Evolutionary conservation across 179 eudicot species (phyloP).

Genomic region (Beta corolliflora): DNA sequence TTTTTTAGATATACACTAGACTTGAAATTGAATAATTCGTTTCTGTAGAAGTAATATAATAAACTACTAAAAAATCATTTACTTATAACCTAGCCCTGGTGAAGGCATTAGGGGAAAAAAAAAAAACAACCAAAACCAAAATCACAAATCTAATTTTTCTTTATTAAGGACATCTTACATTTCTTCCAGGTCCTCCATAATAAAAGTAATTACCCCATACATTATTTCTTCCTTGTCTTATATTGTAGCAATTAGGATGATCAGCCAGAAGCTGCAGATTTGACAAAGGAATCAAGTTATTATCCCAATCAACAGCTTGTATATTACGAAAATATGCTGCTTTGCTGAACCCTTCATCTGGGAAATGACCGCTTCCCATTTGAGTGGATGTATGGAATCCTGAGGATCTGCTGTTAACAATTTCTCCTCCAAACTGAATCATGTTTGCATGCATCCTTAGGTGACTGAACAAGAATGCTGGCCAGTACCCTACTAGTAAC

Average conservation of each 20-base stretch:
- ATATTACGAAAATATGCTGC: constrained; percentile 88
- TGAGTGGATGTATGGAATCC: constrained; percentile 91
- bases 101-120: constrained; percentile 22
- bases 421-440: constrained; percentile 95
- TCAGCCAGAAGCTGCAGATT: constrained; percentile 76
- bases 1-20: constrained; percentile 28
- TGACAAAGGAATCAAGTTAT: constrained; percentile 73
- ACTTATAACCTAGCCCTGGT: constrained; percentile 20
- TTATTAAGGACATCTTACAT: constrained; percentile 61
- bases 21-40: constrained; percentile 8
- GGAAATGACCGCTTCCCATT: constrained; percentile 96
- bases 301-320: constrained; percentile 94
- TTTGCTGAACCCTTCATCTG: constrained; percentile 79
- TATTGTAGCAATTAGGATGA: constrained; percentile 88
- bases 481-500: constrained; percentile 90
- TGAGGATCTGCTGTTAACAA: constrained; percentile 63
- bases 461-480: constrained; percentile 77
- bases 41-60: constrained; percentile 18
- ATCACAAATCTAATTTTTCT: not conserved
- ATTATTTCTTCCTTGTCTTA: constrained; percentile 71
- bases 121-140: constrained; percentile 4
- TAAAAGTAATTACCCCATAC: constrained; percentile 90
- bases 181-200: constrained; percentile 97
- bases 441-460: constrained; percentile 73
- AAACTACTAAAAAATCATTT: constrained; percentile 16